Conservation (phyloP, 2,329 filamentous ascomycete species). For the Hypoxylon rubiginosum region DNA sequence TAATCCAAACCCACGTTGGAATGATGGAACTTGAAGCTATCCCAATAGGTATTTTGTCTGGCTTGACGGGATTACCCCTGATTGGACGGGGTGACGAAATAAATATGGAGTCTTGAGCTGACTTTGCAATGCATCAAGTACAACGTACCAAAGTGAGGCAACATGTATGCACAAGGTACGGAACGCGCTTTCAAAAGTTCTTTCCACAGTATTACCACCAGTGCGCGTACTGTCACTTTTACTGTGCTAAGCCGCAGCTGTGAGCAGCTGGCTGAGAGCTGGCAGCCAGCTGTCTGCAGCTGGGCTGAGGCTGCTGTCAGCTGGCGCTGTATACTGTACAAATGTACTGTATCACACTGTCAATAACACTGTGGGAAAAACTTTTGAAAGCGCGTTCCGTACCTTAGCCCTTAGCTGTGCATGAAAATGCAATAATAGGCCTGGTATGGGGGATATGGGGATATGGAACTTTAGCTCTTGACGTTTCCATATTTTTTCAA, state of each 20-base stretch:
- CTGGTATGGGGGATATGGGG: conserved; percentile 21
- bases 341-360: too few species aligned
- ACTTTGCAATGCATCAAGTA: conserved; percentile 7
- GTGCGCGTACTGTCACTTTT: too few species aligned
- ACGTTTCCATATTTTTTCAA: conserved; percentile 40
- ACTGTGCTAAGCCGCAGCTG: too few species aligned
- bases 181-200: too few species aligned
- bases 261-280: too few species aligned
- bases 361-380: too few species aligned
- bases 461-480: conserved; percentile 37
- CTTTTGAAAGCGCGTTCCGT: too few species aligned
- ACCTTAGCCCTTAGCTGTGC: conserved; percentile 29
- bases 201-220: too few species aligned
- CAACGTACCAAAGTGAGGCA: neutral
- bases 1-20: neutral
- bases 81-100: conserved; percentile 23
- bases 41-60: conserved; percentile 25
- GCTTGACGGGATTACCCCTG: conserved; percentile 26
- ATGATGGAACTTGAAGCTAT: conserved; percentile 13
- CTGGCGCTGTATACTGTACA: too few species aligned
- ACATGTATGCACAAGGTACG: conserved; percentile 23
- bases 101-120: conserved; percentile 12
- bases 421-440: conserved; percentile 42
- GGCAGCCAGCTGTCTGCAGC: too few species aligned
- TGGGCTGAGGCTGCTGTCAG: too few species aligned